Evolutionary conservation across 768 basidiomycete species (phyloP).

Genomic region (Amyloporia xantha): DNA sequence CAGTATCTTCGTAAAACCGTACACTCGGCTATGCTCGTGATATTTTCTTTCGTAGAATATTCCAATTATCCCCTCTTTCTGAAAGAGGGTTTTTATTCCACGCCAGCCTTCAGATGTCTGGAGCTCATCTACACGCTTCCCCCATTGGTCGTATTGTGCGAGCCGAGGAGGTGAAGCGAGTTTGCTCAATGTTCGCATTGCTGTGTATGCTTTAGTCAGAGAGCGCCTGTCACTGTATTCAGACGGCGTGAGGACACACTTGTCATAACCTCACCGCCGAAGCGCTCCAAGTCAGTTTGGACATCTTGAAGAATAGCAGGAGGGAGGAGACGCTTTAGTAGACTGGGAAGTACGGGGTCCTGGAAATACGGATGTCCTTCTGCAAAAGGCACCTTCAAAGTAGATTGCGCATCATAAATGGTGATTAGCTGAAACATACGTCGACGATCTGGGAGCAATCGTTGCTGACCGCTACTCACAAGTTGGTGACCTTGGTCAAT

Average conservation of each 20-base stretch:
- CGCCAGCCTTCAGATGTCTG: constrained; percentile 73
- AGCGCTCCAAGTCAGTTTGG: constrained; percentile 51
- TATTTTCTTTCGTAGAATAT: constrained; percentile 65
- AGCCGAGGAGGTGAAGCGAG: constrained; percentile 45
- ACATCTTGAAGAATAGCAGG: constrained; percentile 39
- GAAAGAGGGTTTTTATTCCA: constrained; percentile 51
- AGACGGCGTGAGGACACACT: constrained; percentile 28
- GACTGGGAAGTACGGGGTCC: constrained; percentile 54
- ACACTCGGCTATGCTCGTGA: constrained; percentile 51
- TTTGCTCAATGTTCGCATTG: constrained; percentile 41
- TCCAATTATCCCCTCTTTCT: constrained; percentile 58
- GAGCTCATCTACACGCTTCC: constrained; percentile 54
- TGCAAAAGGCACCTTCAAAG: constrained; percentile 39
- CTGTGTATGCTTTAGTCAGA: constrained; percentile 26
- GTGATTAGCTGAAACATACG: neutral
- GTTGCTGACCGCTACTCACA: constrained; percentile 27
- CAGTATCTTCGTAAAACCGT: constrained; percentile 60
- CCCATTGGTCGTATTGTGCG: constrained; percentile 73
- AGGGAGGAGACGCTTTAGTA: constrained; percentile 56
- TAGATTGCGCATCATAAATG: neutral
- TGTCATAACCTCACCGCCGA: constrained; percentile 49
- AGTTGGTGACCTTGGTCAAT: constrained; percentile 63
- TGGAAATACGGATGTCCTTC: constrained; percentile 55
- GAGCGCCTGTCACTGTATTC: neutral
- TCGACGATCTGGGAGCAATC: constrained; percentile 16